A percentile compares a stretch with the other conserved stretches of the same genome.
These are phyloP conservation scores for Rasamsonia emersonii DNA, from an alignment of 2,329 filamentous ascomycete genomes.

Conservation along the genomic window DNA sequence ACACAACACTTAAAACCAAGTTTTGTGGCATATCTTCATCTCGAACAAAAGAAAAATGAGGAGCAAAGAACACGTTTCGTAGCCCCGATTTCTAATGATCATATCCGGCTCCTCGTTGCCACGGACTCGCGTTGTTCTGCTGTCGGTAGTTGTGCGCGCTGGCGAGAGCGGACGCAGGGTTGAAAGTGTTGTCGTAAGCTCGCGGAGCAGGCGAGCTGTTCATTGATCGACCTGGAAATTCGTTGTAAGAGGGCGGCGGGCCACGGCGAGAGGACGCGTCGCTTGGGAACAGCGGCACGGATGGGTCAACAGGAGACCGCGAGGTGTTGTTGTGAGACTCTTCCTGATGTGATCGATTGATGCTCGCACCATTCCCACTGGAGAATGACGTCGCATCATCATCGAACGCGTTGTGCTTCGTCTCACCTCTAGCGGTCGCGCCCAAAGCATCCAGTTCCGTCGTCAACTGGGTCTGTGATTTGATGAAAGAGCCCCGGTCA, in stretches of 20 bases:
- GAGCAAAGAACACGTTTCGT: constrained; percentile 13
- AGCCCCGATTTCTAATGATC: constrained; percentile 51
- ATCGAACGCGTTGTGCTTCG: constrained; percentile 58
- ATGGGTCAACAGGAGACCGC: constrained; percentile 41
- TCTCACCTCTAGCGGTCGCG: constrained; percentile 76
- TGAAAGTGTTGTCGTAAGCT: constrained; percentile 24
- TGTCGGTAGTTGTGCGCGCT: constrained; percentile 29
- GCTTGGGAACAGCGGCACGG: constrained; percentile 40
- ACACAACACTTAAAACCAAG: background rate
- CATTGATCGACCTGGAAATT: constrained; percentile 12
- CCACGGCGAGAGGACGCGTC: constrained; percentile 31
- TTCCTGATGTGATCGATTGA: constrained; percentile 40
- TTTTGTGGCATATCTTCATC: constrained; percentile 29
- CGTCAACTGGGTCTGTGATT: constrained; percentile 77
- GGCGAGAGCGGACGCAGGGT: constrained; percentile 21
- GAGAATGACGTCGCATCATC: constrained; percentile 64
- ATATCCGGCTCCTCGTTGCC: constrained; percentile 58
- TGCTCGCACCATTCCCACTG: constrained; percentile 40
- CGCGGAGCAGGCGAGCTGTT: constrained; percentile 26
- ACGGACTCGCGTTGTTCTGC: constrained; percentile 51
- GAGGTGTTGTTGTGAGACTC: constrained; percentile 18
- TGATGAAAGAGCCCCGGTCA: constrained; percentile 94
- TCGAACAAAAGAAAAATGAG: constrained; percentile 20
- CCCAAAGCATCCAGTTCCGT: constrained; percentile 87
- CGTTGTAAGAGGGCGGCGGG: constrained; percentile 28